phyloP scores from a whole-genome alignment of 352 stramenopile genomes.

The Phytophthora kernoviae region DNA sequence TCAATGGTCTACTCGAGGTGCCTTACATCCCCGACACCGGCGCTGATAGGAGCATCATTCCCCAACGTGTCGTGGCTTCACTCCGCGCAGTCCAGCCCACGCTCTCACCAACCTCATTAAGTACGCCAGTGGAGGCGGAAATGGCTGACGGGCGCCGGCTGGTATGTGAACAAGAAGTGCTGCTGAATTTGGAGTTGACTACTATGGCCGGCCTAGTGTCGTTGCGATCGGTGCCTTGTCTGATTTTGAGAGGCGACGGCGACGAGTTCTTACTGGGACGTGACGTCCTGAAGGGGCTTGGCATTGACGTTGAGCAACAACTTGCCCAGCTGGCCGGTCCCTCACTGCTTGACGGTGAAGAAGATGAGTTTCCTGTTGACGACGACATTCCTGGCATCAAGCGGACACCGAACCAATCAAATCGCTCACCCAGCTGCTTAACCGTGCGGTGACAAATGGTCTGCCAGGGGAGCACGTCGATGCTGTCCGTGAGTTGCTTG shows the following conservation, averaged over 20 bases:
- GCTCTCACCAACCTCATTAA: not conserved
- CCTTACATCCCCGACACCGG: not conserved
- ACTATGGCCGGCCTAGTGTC: slow-evolving; percentile 7
- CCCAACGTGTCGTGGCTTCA: not conserved
- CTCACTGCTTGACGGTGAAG: not conserved
- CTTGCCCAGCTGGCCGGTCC: slow-evolving; percentile 6
- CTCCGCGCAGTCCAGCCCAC: slow-evolving; percentile 2
- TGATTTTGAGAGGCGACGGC: not conserved
- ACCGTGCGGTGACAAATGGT: not conserved
- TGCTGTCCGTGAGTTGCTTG: not conserved
- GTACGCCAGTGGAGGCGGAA: slow-evolving; percentile 3
- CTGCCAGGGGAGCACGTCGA: not conserved
- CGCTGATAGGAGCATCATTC: slow-evolving; percentile 8
- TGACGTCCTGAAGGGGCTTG: slow-evolving; percentile 1
- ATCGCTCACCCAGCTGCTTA: not conserved
- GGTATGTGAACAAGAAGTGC: not conserved
- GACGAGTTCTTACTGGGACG: slow-evolving; percentile 12
- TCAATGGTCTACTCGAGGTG: slow-evolving; percentile 12
- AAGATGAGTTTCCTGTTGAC: slow-evolving; percentile 8
- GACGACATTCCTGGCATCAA: not conserved
- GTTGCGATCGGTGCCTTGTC: not conserved
- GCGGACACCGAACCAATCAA: not conserved
- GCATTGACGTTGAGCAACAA: slow-evolving; percentile 7
- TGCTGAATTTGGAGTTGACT: slow-evolving; percentile 10
- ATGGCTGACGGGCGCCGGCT: slow-evolving; percentile 11